Evolutionary conservation across 2,329 filamentous ascomycete genomes (phyloP).

Genomic region (Penicillium sp.): DNA sequence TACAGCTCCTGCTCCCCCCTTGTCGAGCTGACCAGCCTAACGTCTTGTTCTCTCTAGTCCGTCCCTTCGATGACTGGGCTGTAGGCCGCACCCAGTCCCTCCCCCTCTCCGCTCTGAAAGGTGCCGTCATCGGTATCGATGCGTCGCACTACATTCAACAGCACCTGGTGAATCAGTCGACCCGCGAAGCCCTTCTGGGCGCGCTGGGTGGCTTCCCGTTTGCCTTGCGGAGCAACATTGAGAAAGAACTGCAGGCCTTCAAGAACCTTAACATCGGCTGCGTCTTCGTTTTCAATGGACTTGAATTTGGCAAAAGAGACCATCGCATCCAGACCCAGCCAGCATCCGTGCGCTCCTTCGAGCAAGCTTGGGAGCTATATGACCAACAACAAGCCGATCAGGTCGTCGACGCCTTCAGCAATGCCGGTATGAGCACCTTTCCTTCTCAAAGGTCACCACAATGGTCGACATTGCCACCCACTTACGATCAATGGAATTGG

Average conservation of each 20-base stretch:
- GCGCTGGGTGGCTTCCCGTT: constrained; percentile 87
- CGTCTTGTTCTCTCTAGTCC: constrained; percentile 35
- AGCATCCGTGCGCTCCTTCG: constrained; percentile 66
- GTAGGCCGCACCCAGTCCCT: constrained; percentile 56
- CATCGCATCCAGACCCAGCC: constrained; percentile 61
- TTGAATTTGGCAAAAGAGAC: constrained; percentile 75
- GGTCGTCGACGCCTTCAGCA: constrained; percentile 84
- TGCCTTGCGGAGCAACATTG: constrained; percentile 72
- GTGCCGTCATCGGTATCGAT: constrained; percentile 78
- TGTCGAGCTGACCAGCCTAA: constrained; percentile 9
- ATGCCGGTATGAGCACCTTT: constrained; percentile 60
- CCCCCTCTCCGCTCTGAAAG: constrained; percentile 69
- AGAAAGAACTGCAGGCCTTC: constrained; percentile 73
- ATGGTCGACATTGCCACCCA: constrained; percentile 5
- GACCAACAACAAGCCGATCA: constrained; percentile 74
- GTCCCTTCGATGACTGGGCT: constrained; percentile 59
- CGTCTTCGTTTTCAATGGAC: constrained; percentile 88
- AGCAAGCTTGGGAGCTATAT: constrained; percentile 84
- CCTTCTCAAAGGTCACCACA: not conserved
- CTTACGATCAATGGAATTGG: not conserved
- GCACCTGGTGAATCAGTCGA: constrained; percentile 68
- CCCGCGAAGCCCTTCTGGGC: constrained; percentile 82
- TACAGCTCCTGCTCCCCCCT: constrained; percentile 23
- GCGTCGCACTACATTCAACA: constrained; percentile 84
- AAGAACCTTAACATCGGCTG: constrained; percentile 69